Conservation (phyloP, 2,329 filamentous ascomycete genomes). For the Waltergamsia citrina region DNA sequence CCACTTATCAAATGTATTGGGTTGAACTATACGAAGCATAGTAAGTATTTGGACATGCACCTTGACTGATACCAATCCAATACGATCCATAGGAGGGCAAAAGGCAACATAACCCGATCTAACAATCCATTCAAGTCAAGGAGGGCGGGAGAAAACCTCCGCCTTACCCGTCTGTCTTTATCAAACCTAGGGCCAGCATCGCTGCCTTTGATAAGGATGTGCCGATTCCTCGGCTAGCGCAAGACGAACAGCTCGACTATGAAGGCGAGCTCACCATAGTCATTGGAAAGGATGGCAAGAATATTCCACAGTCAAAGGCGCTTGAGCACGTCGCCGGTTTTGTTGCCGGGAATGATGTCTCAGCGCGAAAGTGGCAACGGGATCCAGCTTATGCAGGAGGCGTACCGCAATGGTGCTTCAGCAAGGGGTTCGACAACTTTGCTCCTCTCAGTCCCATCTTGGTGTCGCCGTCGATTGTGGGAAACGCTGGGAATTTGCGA, state of each 20-base stretch:
- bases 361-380: conserved; percentile 40
- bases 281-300: conserved; percentile 41
- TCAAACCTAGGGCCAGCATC: conserved; percentile 35
- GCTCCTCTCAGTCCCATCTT: conserved; percentile 42
- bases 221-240: conserved; percentile 33
- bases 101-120: neutral
- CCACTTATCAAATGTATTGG: conserved; percentile 25
- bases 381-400: conserved; percentile 32
- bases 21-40: conserved; percentile 25
- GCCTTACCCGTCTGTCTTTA: conserved; percentile 38
- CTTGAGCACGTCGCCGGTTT: conserved; percentile 37
- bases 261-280: conserved; percentile 41
- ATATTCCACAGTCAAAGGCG: conserved; percentile 34
- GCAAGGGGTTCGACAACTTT: conserved; percentile 45
- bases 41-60: conserved; percentile 12
- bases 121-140: neutral
- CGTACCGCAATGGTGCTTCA: conserved; percentile 43
- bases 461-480: conserved; percentile 18
- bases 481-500: conserved; percentile 15
- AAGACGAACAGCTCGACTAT: conserved; percentile 36
- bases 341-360: conserved; percentile 40
- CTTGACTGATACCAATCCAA: too few species aligned
- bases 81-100: too few species aligned
- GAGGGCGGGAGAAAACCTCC: conserved; percentile 43
- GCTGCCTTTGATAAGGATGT: conserved; percentile 24